Evolutionary conservation across 331 rosid genomes (phyloP), one percentile per base, ranked within the genome.

Genomic region (Prunus yedoensis): DNA sequence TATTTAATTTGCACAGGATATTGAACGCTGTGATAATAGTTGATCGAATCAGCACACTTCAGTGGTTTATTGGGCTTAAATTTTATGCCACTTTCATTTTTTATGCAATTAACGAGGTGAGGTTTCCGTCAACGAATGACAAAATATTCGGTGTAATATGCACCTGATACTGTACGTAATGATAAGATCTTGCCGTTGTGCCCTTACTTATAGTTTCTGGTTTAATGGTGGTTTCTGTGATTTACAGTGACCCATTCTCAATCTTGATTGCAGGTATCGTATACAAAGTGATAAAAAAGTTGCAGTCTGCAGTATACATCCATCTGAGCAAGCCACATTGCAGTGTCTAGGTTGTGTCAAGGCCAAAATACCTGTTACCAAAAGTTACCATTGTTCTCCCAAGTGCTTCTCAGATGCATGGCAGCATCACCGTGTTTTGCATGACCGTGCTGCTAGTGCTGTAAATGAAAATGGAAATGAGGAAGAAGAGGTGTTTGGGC

Each of bases 371-470:
- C 94, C 98, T 70, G 91, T 88, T 76, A 70, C 93, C 52, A 95
- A 92, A 83, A 95, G 99, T 78, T 95, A 92, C 64, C 99, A 95
- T 72, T 95, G 99, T 88, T 80, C 97, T 13, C 88, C 98, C n/a
- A 95, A 95, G 87, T 95, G 99, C 82, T 95, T 95, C 82, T 95
- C 98, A 32, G 99, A 95, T 77, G 95, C 99, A 51, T 92, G 98
- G 99, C 99, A 95, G 83, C 99, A 95, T 84, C 99, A 95, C 70
- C 99, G 99, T 73, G 94, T 89, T 71, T 84, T 95, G 72, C 99
- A 95, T 86, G 99, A 95, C 70, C 99, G 98, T 61, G 99, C 99
- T 68, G 94, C 99, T 63, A 95, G 91, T 85, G 91, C 96, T 51
- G 88, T 87, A 72, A 95, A 88, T 80, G 98, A 95, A 85, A 92